Base-by-base conservation (phyloP, 495 filamentous ascomycete genomes). In the Podospora comata region DNA sequence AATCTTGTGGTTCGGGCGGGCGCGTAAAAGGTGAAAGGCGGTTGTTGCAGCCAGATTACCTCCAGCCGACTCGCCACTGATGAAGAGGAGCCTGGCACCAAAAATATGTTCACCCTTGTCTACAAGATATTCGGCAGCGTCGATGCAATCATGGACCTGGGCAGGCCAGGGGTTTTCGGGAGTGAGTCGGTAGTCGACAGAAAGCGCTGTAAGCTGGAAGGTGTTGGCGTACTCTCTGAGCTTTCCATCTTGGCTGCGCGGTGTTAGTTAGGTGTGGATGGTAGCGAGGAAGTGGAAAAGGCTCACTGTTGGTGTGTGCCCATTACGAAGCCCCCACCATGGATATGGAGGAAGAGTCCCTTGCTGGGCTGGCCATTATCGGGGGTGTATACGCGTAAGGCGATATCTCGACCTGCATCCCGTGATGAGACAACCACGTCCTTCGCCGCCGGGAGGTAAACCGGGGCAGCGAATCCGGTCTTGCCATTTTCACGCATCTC, bases 121-220 rank as follows among this genome's bases (percentile, higher is more conserved):
- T n/a, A 34, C 67, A 55, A 69, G 67, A 55, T 66, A 53, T 53
- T 59, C 44, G 11, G 63, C 67, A 1, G 27, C 67, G 58, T 69
- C 68, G 57, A 78, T 78, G 75, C 83, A 83, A 72, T 89, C 87
- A 60, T 88, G 76, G 4, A 78, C 70, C 0, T 76, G 80, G 18
- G 78, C 78, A 0, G 87, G 87, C 68, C 78, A 88, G 0, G 85
- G 84, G 70, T 88, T 57, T 65, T 88, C 85, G 0, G 87, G 87
- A 6, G 87, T 86, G n/a, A 84, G 79, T 59, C 87, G 78, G 75
- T 89, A 89, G 18, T 85, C 87, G 20, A 87, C 79, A 5, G 83
- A 84, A 13, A 89, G 69, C 39, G 67, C 67, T 18, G 62, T 65
- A 3, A 68, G 3, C 19, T 65, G 61, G 67, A 48, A 65, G 19